Evolutionary conservation across 1,284 basidiomycete species (phyloP), one percentile per base, ranked within the genome.

Genomic region (Rhodotorula sp.): DNA sequence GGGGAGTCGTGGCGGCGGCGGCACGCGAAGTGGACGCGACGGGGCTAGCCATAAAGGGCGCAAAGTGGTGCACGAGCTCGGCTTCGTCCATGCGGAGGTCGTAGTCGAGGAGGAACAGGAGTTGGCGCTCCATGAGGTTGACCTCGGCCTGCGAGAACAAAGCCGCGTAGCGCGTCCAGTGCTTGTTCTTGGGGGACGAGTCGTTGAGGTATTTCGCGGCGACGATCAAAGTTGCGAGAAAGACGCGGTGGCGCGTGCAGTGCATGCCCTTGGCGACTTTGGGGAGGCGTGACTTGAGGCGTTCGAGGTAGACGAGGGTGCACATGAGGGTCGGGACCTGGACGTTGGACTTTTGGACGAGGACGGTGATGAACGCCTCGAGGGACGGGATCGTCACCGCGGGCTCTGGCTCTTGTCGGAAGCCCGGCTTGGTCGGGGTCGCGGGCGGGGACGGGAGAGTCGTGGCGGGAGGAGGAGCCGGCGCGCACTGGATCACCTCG

Each of bases 81-180:
- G 83, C 80, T 82, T 95, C 93, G 76, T 86, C 85, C 82, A 95
- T 92, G 53, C 89, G 87, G 64, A 96, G 86, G 79, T 95, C 89
- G 78, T 90, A 95, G 82, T 93, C 90, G 71, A 96, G 86, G 70
- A 95, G 84, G 81, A 85, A 89, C 64, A 96, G 85, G 44, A 96
- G 85, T 82, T 97, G 93, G 83, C 89, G 91, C 84, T 98, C 95
- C 95, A 97, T 97, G 75, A 95, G 84, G 82, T 95, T 97, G 82
- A 97, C 83, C 80, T 86, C 85, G 66, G 84, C 82, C 68, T 83
- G 83, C 17, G 82, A 87, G 80, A 95, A 87, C 71, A 85, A 82
- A 62, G 84, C 83, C 29, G 89, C 91, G 81, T 95, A 93, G 66
- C 82, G 81, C 64, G 87, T 86, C 94, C 94, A 97, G 84, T 97